phyloP scores from a whole-genome alignment of 441 rosid genomes.

The Pelargonium cotyledonis region DNA sequence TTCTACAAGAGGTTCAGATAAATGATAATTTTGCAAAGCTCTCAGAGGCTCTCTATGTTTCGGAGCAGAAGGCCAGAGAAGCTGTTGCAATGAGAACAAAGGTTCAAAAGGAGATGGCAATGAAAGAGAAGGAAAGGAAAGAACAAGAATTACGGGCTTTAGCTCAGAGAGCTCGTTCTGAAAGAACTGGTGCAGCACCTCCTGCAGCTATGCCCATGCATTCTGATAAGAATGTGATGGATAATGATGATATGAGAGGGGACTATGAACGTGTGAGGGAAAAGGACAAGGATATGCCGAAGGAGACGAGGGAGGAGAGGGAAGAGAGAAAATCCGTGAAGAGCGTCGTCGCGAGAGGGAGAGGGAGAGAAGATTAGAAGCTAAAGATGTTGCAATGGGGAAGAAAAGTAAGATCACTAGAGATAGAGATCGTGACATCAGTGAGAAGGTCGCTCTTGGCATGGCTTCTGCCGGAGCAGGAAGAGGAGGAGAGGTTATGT shows the following conservation, averaged over 20 bases:
- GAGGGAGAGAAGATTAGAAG: slow-evolving; percentile 34
- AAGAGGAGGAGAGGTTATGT: slow-evolving; percentile 58
- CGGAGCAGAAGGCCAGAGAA: slow-evolving; percentile 96
- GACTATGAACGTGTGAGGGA: slow-evolving; percentile 5
- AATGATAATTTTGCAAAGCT: slow-evolving; percentile 89
- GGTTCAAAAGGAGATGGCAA: slow-evolving; percentile 82
- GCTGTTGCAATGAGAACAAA: slow-evolving; percentile 93
- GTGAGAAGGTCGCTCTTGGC: slow-evolving; percentile 74
- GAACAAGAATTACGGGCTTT: slow-evolving; percentile 84
- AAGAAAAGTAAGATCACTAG: slow-evolving; percentile 74
- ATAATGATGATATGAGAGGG: slow-evolving; percentile 1
- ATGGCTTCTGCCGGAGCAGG: slow-evolving; percentile 63
- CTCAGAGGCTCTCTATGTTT: slow-evolving; percentile 81
- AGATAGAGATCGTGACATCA: slow-evolving; percentile 69
- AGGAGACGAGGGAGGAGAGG: slow-evolving; percentile 54
- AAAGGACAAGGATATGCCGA: not conserved
- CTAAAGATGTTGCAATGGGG: slow-evolving; percentile 87
- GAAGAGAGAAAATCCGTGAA: slow-evolving; percentile 82
- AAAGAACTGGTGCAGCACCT: slow-evolving; percentile 30
- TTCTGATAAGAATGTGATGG: not conserved
- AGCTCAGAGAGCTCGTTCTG: slow-evolving; percentile 87
- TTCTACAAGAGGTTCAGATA: slow-evolving; percentile 78
- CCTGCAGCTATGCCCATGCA: not conserved
- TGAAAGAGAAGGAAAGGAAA: slow-evolving; percentile 91
- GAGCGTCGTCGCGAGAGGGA: slow-evolving; percentile 36